Evolutionary conservation across 1,284 basidiomycete genomes (phyloP).

Genomic region (Volvariella surrecta): DNA sequence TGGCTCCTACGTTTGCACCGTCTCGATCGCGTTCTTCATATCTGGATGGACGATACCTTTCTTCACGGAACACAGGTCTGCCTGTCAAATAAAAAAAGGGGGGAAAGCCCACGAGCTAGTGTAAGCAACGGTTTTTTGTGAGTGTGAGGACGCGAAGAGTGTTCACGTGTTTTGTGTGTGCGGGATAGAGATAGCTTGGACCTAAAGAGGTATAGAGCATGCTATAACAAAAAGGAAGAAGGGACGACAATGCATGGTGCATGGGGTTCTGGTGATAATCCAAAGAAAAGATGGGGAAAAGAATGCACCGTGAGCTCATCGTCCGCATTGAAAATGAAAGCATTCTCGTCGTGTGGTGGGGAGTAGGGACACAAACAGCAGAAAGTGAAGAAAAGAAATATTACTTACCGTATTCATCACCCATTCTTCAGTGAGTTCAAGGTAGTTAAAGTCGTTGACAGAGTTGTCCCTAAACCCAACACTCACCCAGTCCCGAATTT

Average conservation of each 20-base stretch:
- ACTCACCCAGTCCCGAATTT: constrained; percentile 8
- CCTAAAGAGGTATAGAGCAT: constrained; percentile 9
- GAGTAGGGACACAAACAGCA: constrained; percentile 10
- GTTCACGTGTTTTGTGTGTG: neutral
- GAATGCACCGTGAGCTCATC: constrained; percentile 58
- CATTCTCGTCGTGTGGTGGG: constrained; percentile 1
- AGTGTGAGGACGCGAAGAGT: constrained; percentile 14
- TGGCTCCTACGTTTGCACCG: constrained; percentile 24
- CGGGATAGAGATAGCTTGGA: neutral
- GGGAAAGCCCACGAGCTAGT: constrained; percentile 27
- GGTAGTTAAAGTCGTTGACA: neutral
- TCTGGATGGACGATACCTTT: constrained; percentile 35
- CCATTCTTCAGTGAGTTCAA: constrained; percentile 17
- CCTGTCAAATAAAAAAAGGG: constrained; percentile 27
- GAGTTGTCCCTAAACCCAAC: constrained; percentile 9
- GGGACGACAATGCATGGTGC: constrained; percentile 36
- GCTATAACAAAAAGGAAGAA: constrained; percentile 15
- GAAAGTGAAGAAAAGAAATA: constrained; percentile 12
- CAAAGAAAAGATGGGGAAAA: constrained; percentile 29
- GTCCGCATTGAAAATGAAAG: constrained; percentile 9
- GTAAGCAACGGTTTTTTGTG: constrained; percentile 34
- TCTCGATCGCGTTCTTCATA: constrained; percentile 16
- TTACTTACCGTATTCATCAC: constrained; percentile 35
- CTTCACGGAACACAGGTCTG: neutral
- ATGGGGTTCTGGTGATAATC: constrained; percentile 7